Base-by-base conservation (phyloP, 2,329 filamentous ascomycete species). In the Diaporthe batatas region DNA sequence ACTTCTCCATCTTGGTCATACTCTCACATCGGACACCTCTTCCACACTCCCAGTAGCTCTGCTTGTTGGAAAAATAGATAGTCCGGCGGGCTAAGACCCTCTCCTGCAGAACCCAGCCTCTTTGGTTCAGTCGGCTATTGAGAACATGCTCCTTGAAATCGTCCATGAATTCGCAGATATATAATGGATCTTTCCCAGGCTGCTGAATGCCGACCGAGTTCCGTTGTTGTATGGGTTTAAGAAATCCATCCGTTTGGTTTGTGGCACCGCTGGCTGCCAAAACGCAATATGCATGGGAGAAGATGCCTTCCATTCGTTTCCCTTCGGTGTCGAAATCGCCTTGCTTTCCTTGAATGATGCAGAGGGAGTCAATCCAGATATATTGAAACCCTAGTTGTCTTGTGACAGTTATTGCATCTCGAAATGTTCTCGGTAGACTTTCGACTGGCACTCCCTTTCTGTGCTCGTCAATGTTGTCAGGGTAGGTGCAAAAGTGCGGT, bases 51-150 rank as follows among this genome's bases (percentile, higher is more conserved):
- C 79, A 85, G 34, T 84, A 83, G 1, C 79, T 79, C 72, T 84
- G 81, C 0, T 73, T 73, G 0, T 77, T 59, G 0, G 82, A 79
- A 70, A 83, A 85, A 57, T 80, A 81, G 18, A 85, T 80, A 0
- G 79, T 81, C 8, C 84, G 77, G 12, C 79, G 77, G 0, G 82
- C 79, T 1, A 85, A 74, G 1, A 78, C 79, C n/a, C 79, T 76
- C 71, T 84, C 83, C 72, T 84, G 83, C 10, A 84, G 58, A 1
- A 84, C 83, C 83, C 83, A 84, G 2, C 80, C 83, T 6, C 83
- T 76, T 6, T 71, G 75, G 65, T 79, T 83, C 2, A 85, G 75
- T 1, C 73, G 16, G 0, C 79, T 76, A 0, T 80, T 58, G 6
- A 79, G 74, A 1, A 84, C 82, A 18, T 84, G 73, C n/a, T 42